Percentiles rank a stretch among this genome's conserved stretches.
These are phyloP conservation scores for Trypanosoma platydactyli DNA, from an alignment of 208 protist genomes.

Conservation along the genomic window DNA sequence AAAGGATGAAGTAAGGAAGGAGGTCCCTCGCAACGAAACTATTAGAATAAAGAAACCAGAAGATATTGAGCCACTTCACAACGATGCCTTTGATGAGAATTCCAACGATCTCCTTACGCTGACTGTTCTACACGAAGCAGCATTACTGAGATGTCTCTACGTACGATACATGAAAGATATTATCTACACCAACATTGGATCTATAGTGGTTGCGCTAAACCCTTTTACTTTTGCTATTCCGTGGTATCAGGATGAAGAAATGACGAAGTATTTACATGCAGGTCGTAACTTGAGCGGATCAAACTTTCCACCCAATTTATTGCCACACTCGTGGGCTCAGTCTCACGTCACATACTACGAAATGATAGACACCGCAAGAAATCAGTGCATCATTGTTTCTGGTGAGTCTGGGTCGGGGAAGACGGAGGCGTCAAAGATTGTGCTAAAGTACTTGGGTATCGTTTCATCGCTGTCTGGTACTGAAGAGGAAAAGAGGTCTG, in stretches of 20 bases:
- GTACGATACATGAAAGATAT: constrained; percentile 37
- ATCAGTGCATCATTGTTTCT: constrained; percentile 59
- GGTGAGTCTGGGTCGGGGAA: constrained; percentile 91
- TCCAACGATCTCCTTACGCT: constrained; percentile 33
- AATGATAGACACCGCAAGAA: constrained; percentile 30
- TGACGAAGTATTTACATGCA: constrained; percentile 37
- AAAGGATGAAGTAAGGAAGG: constrained; percentile 19
- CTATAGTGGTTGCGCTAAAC: constrained; percentile 42
- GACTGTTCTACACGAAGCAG: constrained; percentile 37
- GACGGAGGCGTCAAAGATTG: constrained; percentile 70
- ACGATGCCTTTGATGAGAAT: constrained; percentile 25
- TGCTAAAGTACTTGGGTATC: constrained; percentile 63
- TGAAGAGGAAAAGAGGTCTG: constrained; percentile 21
- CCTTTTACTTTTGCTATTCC: constrained; percentile 45
- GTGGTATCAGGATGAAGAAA: constrained; percentile 32
- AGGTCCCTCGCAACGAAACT: constrained; percentile 14
- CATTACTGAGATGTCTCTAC: constrained; percentile 31
- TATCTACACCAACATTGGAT: constrained; percentile 47
- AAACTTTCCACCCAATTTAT: constrained; percentile 6
- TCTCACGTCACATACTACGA: constrained; percentile 39
- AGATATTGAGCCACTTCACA: constrained; percentile 19
- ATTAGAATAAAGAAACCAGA: constrained; percentile 10
- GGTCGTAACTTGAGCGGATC: constrained; percentile 18
- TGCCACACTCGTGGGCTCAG: constrained; percentile 32
- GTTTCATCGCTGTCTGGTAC: constrained; percentile 20